These are phyloP conservation scores for Nidularia sp. DNA, from an alignment of 768 basidiomycete species.

Conservation along the genomic window DNA sequence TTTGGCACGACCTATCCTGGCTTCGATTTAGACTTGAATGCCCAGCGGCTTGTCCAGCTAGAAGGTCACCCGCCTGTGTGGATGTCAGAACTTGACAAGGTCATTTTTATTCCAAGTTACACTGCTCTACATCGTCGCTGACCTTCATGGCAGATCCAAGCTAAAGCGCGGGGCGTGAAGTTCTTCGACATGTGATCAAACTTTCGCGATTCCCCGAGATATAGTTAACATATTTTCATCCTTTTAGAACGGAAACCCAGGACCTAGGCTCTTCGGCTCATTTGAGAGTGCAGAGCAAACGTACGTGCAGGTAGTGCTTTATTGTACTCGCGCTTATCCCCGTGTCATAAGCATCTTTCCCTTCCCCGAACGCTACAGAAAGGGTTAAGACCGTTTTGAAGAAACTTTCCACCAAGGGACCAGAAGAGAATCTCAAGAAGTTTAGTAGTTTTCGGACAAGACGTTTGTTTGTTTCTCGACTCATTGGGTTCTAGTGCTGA, in stretches of 20 bases:
- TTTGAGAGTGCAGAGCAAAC: constrained; percentile 26
- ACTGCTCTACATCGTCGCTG: constrained; percentile 2
- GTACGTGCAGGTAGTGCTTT: constrained; percentile 25
- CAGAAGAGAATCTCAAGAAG: constrained; percentile 49
- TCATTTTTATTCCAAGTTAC: constrained; percentile 21
- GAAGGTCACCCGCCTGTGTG: constrained; percentile 66
- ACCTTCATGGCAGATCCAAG: constrained; percentile 51
- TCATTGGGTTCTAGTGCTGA: constrained; percentile 2
- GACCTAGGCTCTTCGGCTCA: constrained; percentile 43
- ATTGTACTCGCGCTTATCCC: constrained; percentile 5
- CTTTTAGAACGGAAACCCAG: constrained; percentile 68
- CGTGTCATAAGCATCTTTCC: constrained; percentile 37
- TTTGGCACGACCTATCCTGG: constrained; percentile 41
- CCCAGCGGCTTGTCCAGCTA: constrained; percentile 71
- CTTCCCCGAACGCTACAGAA: constrained; percentile 56
- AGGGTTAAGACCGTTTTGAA: constrained; percentile 49
- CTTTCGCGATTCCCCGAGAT: constrained; percentile 4
- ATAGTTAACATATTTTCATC: constrained; percentile 8
- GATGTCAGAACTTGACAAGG: constrained; percentile 92
- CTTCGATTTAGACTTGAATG: constrained; percentile 70
- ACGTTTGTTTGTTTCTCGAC: constrained; percentile 32
- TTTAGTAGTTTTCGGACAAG: constrained; percentile 66
- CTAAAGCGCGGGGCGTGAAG: constrained; percentile 71
- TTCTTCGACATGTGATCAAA: constrained; percentile 81
- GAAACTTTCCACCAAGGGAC: constrained; percentile 56